Base-by-base conservation (phyloP, 306 rosid species). In the Trifolium repens region DNA sequence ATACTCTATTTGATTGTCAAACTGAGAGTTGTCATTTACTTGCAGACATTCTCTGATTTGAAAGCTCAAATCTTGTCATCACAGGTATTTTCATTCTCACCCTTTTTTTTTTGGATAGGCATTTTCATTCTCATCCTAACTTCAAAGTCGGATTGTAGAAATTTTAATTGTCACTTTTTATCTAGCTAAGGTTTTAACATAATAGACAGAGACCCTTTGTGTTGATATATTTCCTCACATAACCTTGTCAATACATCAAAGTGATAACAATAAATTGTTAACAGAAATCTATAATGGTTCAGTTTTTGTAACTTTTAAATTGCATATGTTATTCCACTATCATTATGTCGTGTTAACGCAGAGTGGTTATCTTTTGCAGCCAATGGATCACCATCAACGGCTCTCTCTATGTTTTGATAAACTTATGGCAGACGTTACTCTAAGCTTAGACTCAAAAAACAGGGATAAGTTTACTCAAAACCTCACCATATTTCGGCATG, bases 391-490 rank as follows among this genome's bases (percentile, higher is more conserved):
- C 32, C 85, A 74, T 39, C 87, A 77, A 79, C 84, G 84, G 70
- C 89, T 85, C 54, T 82, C 85, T 42, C 49, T 34, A 43, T 85
- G 89, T 72, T 85, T 85, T 59, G 89, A 85, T 79, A 83, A 83
- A 71, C 85, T 85, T 49, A 85, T 85, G 89, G 81, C 67, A 44
- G 83, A 83, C 55, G 78, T 85, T 63, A 85, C 76, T 37, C 84
- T 58, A 64, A 83, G 85, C 71, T 14, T 85, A 50, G 89, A 85
- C 68, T 80, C 89, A 4, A 85, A 83, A 60, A 85, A 83, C 78
- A 82, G 89, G 85, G 89, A 85, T 73, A 85, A 61, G 71, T 85
- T 85, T 77, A 85, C 87, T 54, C 89, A 85, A 53, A 85, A 85
- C 72, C 87, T 85, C 62, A 85, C 84, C 53, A 32, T 82, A 62